Percentiles rank a stretch among this genome's conserved stretches.
These are phyloP conservation scores for Aquilaria yunnanensis DNA, from an alignment of 345 rosid species.

Conservation along the genomic window DNA sequence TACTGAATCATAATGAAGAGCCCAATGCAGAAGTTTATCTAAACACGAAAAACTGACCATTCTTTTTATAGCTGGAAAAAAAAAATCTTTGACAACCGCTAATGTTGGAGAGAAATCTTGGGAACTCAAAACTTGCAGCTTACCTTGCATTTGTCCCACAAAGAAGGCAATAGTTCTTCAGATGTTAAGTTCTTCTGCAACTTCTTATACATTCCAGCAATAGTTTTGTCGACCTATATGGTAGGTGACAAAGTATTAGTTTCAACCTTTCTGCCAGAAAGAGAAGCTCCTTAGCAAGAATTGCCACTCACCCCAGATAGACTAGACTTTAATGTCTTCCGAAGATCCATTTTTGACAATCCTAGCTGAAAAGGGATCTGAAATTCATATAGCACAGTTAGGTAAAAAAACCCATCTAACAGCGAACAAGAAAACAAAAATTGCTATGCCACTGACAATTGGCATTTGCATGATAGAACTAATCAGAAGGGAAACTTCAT, in stretches of 20 bases:
- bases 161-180: conserved; percentile 83
- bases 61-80: background rate
- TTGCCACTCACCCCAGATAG: conserved; percentile 71
- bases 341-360: conserved; percentile 79
- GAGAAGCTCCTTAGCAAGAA: background rate
- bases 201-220: conserved; percentile 85
- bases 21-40: too few species aligned
- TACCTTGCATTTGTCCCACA: conserved; percentile 99
- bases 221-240: conserved; percentile 79
- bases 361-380: conserved; percentile 95
- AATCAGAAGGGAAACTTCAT: too few species aligned
- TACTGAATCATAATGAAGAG: too few species aligned
- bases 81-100: too few species aligned
- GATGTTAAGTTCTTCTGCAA: conserved; percentile 94
- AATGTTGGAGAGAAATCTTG: too few species aligned
- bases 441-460: too few species aligned
- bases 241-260: conserved; percentile 6
- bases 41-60: too few species aligned
- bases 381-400: conserved; percentile 10
- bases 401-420: too few species aligned
- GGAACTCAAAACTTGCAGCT: conserved; percentile 1
- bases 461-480: too few species aligned
- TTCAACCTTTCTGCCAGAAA: background rate
- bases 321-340: conserved; percentile 80
- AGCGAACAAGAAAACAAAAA: too few species aligned